Conservation (phyloP, 306 rosid genomes). For the Fragaria iinumae region DNA sequence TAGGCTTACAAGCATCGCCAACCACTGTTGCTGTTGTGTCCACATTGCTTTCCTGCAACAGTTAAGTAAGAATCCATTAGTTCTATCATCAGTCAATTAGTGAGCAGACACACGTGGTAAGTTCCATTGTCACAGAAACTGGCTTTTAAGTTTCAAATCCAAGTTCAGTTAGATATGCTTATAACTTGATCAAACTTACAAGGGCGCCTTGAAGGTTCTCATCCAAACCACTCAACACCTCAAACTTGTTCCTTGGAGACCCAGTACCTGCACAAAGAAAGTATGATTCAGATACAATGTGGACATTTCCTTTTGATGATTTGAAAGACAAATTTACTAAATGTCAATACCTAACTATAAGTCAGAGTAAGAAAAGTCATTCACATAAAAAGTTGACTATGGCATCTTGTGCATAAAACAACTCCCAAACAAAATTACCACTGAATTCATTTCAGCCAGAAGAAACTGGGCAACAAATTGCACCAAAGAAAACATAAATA, state of each 20-base stretch:
- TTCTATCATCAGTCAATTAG: constrained; percentile 18
- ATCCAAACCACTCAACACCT: constrained; percentile 50
- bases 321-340: constrained; percentile 17
- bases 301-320: constrained; percentile 5
- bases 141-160: constrained; percentile 5
- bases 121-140: not conserved
- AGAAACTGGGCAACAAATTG: constrained; percentile 5
- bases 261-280: constrained; percentile 47
- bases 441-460: constrained; percentile 8
- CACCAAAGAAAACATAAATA: constrained; percentile 7
- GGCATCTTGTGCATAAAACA: constrained; percentile 11
- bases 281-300: constrained; percentile 21
- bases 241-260: constrained; percentile 59
- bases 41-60: constrained; percentile 60
- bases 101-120: not conserved
- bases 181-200: constrained; percentile 48
- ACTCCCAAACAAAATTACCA: constrained; percentile 3
- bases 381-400: constrained; percentile 16
- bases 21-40: constrained; percentile 29
- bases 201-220: constrained; percentile 39
- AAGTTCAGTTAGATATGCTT: constrained; percentile 8
- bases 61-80: constrained; percentile 22
- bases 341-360: constrained; percentile 7
- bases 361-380: constrained; percentile 11
- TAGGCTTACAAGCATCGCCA: constrained; percentile 55